Evolutionary conservation across 108 stramenopile species (phyloP), one percentile per base, ranked within the genome.

Genomic region (Schizochytrium sp.): DNA sequence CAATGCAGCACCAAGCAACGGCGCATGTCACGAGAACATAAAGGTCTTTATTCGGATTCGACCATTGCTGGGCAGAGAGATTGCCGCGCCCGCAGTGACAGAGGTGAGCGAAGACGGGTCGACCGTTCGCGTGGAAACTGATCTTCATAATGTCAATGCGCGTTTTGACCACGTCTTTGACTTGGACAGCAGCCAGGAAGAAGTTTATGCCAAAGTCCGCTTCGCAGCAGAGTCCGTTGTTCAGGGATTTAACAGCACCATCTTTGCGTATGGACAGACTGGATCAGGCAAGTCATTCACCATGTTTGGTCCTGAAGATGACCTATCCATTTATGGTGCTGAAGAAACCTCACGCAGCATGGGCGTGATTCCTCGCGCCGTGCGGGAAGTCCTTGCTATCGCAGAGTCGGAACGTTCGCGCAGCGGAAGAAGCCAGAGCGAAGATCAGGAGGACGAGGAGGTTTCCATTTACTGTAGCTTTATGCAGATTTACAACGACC

Each of bases 401-500:
- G 72, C 47, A 57, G 34, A 44, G 58, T 76, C 16, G 16, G n/a
- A 21, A 5, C 72, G 76, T 34, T n/a, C n/a, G 43, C 45, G n/a
- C 43, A n/a, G 43, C 95, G 72, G 92, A 93, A n/a, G 63, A 12
- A 69, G 63, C 63, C 87, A 89, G 10, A 87, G 95, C 45, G 88
- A 94, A 57, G 90, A 93, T 23, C 93, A 93, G 16, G 87, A 95
- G 43, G 95, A 95, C 45, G 60, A 89, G 47, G 89, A 94, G 18
- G 88, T 91, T 34, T 72, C 76, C 4, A 95, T 98, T 47, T 93
- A 88, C n/a, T 95, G 94, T 76, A 94, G 94, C 29, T 97, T 95
- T 88, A 93, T 97, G 58, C 96, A 98, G 89, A 96, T 98, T 87
- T 97, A 98, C 92, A 97, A 97, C 88, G 98, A 99, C 58, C 58